phyloP scores from a whole-genome alignment of 2,329 filamentous ascomycete genomes.

The Parafenestella ontariensis region DNA sequence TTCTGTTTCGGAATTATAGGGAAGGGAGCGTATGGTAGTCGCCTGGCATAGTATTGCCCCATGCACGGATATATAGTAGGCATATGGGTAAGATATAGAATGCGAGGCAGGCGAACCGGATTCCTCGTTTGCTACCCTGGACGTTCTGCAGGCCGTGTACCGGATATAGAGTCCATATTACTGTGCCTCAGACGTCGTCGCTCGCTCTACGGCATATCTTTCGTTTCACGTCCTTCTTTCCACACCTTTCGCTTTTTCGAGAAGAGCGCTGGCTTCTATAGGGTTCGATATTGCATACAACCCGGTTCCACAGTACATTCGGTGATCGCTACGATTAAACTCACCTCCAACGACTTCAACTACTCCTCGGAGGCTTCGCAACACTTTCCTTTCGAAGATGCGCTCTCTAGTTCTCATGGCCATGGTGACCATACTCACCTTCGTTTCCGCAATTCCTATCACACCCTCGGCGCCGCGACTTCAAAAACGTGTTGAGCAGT shows the following conservation, averaged over 20 bases:
- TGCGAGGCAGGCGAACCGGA: conserved; percentile 26
- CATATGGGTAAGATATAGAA: conserved; percentile 16
- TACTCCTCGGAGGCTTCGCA: not conserved
- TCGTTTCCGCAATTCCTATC: conserved; percentile 42
- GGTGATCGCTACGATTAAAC: not conserved
- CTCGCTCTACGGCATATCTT: conserved; percentile 19
- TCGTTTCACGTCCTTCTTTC: conserved; percentile 20
- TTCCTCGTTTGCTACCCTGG: conserved; percentile 18
- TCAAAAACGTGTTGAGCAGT: conserved; percentile 42
- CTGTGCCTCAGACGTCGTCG: conserved; percentile 1
- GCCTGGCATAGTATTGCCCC: conserved; percentile 1
- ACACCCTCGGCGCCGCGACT: conserved; percentile 44
- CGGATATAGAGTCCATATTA: conserved; percentile 15
- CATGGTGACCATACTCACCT: conserved; percentile 32
- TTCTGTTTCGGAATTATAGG: conserved; percentile 34
- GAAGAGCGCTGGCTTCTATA: conserved; percentile 21
- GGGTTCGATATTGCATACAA: not conserved
- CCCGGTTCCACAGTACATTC: not conserved
- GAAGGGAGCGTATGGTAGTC: conserved; percentile 10
- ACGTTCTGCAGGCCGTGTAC: conserved; percentile 11
- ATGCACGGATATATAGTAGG: conserved; percentile 28
- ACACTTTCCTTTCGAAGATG: conserved; percentile 21
- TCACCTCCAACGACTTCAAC: not conserved
- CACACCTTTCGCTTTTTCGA: conserved; percentile 19
- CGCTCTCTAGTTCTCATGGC: conserved; percentile 33